Evolutionary conservation across 805 yeast genomes (phyloP), one percentile per base, ranked within the genome.

Genomic region (Saccharomycopsis vini): DNA sequence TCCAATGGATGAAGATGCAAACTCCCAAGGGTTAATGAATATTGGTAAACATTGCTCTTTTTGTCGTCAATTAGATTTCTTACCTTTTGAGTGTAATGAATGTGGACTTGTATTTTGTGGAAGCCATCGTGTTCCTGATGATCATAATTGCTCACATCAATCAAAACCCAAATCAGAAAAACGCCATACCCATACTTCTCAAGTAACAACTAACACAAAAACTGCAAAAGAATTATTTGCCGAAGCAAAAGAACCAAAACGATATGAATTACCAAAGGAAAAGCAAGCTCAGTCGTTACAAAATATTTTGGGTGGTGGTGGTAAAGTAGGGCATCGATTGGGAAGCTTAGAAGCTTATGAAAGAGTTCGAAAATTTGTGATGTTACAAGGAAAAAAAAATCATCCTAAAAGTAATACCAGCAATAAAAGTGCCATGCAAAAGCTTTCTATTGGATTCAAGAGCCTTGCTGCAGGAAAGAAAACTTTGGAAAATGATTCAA

Each of bases 31-130:
- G 10, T 13, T 36, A 9, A 61, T 78, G 57, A 72, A 78, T 39
- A 68, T 78, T 4, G 84, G 84, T n/a, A 58, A 68, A 45, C 74
- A 75, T 52, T 78, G 84, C 56, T 52, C 57, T 22, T 60, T 67
- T 15, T 78, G 84, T 55, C 62, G 68, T 37, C 65, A 63, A 48
- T 60, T 76, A 5, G 84, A 78, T 55, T 78, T 77, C 50, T 60
- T 78, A 23, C 84, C 84, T 15, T 77, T 68, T 54, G 58, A 57
- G 15, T 78, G 84, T 55, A 71, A 69, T 35, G 66, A 63, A 41
- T 73, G 79, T 53, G 54, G 65, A 9, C 51, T 55, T 20, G 59
- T 66, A 2, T 77, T 57, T 52, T 77, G 84, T 53, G 62, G 69
- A 7, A 67, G 69, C 34, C 84, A 77, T 54, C 53, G 79, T 36